These are phyloP conservation scores for Starmerella vaccinii DNA, from an alignment of 805 yeast species.

Conservation along the genomic window DNA sequence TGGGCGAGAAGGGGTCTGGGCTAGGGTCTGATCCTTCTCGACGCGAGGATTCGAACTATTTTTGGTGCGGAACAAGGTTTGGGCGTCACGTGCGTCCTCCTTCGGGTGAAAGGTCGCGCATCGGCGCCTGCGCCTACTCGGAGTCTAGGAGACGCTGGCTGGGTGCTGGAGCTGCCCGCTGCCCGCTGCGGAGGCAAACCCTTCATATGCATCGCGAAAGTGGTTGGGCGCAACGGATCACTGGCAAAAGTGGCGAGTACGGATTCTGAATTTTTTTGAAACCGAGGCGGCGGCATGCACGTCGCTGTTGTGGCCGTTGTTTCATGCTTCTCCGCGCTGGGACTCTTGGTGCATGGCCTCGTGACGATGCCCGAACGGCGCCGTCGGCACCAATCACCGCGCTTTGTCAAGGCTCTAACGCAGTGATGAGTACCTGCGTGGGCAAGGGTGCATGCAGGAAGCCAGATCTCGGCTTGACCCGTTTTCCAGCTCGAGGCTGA, in stretches of 20 bases:
- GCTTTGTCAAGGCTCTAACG: too few relatives aligned
- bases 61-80: not conserved
- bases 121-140: slow-evolving; percentile 1
- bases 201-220: not conserved
- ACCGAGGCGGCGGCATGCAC: too few relatives aligned
- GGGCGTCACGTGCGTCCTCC: not conserved
- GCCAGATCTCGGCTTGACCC: too few relatives aligned
- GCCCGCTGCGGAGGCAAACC: not conserved
- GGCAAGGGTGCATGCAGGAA: too few relatives aligned
- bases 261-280: too few relatives aligned
- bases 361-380: not conserved
- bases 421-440: too few relatives aligned
- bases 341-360: not conserved
- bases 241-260: too few relatives aligned
- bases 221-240: slow-evolving; percentile 6
- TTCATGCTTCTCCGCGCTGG: too few relatives aligned
- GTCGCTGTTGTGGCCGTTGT: too few relatives aligned
- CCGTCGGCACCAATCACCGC: too few relatives aligned
- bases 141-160: not conserved
- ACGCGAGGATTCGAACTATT: slow-evolving; percentile 1
- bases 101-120: slow-evolving; percentile 7
- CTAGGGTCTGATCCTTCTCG: not conserved
- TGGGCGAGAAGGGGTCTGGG: not conserved
- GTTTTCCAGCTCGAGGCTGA: too few relatives aligned
- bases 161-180: too few relatives aligned